Evolutionary conservation across 2,329 filamentous ascomycete genomes (phyloP), one percentile per base, ranked within the genome.

Genomic region (Talaromyces sp.): DNA sequence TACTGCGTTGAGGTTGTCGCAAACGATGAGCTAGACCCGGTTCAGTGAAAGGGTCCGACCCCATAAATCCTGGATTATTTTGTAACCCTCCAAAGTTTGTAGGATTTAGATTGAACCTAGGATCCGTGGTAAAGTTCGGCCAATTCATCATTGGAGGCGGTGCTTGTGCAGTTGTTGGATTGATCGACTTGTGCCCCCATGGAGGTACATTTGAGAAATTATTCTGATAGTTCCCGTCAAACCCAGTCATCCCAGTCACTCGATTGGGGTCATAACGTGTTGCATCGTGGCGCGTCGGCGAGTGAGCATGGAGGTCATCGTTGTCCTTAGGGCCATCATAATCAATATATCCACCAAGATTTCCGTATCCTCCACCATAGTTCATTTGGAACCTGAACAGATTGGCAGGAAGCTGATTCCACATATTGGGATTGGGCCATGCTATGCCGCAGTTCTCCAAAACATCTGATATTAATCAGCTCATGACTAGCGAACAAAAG

Each of bases 381-480:
- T 63, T 65, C 31, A 69, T 59, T 45, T 66, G 65, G 52, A 72
- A 72, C 58, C 70, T 71, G 60, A 71, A 68, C 15, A 59, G 40
- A n/a, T 77, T 43, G 71, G 75, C 56, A 68, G 73, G 63, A 35
- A 73, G 70, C 37, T 78, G 79, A 19, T 78, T 78, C 86, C 85
- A 89, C 86, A 91, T 89, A 15, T 77, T 73, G 19, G 82, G 75
- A 68, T 89, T 91, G 7, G 90, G 90, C 89, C 89, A 95, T 2
- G 89, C 89, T 66, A 95, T 91, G 3, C 81, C 82, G 2, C 84
- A 85, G 60, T 77, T 79, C 71, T 94, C 88, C 31, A 95, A 80
- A 22, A 92, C 78, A 41, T 88, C 90, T 90, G 25, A 63, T 33
- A 13, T 43, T 25, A 28, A 8, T 53, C 25, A 59, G 46, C 43